Conservation (phyloP, 179 eudicot species). For the Beta corolliflora region DNA sequence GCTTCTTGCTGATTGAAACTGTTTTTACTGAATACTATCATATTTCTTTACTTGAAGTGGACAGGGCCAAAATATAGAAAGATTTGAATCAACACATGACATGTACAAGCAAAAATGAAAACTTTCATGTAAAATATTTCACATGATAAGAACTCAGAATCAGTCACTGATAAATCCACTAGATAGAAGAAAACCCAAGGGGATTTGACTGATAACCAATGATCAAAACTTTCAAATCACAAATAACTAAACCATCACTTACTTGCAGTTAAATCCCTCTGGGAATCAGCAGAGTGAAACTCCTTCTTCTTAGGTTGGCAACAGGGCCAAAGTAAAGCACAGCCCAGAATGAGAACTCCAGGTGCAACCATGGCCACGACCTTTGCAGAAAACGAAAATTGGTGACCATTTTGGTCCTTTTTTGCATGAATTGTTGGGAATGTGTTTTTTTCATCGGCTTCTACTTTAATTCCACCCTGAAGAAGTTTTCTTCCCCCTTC, state of each 20-base stretch:
- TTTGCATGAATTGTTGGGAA: conserved; percentile 26
- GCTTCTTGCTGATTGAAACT: too few relatives aligned
- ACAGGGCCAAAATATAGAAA: neutral
- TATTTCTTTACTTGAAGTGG: too few relatives aligned
- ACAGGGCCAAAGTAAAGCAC: conserved; percentile 71
- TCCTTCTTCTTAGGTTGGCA: conserved; percentile 59
- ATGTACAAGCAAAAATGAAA: neutral
- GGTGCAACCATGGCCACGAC: conserved; percentile 62
- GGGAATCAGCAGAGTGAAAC: conserved; percentile 37
- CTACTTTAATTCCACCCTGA: conserved; percentile 33
- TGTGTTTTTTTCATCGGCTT: conserved; percentile 35
- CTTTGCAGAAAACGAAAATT: conserved; percentile 39
- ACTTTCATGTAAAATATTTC: neutral
- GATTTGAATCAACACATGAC: neutral
- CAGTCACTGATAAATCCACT: neutral
- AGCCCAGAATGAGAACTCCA: conserved; percentile 61
- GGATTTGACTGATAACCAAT: neutral
- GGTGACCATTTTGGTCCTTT: conserved; percentile 25
- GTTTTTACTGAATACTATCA: too few relatives aligned
- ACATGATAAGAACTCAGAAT: neutral
- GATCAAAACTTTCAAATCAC: neutral
- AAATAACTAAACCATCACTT: conserved; percentile 40
- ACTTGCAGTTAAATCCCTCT: conserved; percentile 60
- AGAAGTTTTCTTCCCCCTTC: conserved; percentile 57
- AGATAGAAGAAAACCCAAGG: neutral